Evolutionary conservation across 1,139 yeast species (phyloP), one percentile per base, ranked within the genome.

Genomic region (Yamadazyma kanchanaburiensis): DNA sequence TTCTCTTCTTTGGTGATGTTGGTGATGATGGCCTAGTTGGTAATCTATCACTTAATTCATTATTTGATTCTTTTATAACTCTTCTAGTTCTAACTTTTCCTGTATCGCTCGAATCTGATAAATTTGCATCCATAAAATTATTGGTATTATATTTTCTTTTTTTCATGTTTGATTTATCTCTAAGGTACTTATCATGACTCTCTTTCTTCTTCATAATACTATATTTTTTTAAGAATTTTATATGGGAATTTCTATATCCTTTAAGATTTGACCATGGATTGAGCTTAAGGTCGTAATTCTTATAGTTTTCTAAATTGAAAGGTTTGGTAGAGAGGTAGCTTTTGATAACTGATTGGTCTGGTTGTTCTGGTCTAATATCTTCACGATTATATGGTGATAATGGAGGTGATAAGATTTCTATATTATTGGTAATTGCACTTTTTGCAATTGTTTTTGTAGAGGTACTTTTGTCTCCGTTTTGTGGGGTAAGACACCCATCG

Each of bases 21-120:
- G 36, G 34, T 15, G 36, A 24, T 9, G 45, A 31, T 39, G 46
- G 15, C 17, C 33, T 26, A 31, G 22, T 28, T 22, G 34, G 23
- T 19, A 34, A 18, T 26, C 26, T 24, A 24, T 39, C 44, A 4
- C 42, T 27, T n/a, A 39, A 33, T 12, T 41, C 44, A 21, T 24
- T 32, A 16, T 38, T 34, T 6, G 37, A 30, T 24, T 43, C 46
- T 26, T 37, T 42, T 4, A 36, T 37, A n/a, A 42, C 30, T 35
- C 48, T 42, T 58, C 85, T 70, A 2, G 85, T 78, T 57, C 84
- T 70, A 22, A 77, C 70, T 45, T 75, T 66, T 31, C 73, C 79
- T 22, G 47, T 7, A 4, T 24, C 15, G 23, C 44, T 50, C 15
- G 48, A 43, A 29, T 46, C 48, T n/a, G 51, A 42, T 18, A 18